Percentiles rank a stretch among this genome's conserved stretches.
These are phyloP conservation scores for Coemansia sp. DNA, from an alignment of 192 early-diverging fungal genomes.

Conservation along the genomic window DNA sequence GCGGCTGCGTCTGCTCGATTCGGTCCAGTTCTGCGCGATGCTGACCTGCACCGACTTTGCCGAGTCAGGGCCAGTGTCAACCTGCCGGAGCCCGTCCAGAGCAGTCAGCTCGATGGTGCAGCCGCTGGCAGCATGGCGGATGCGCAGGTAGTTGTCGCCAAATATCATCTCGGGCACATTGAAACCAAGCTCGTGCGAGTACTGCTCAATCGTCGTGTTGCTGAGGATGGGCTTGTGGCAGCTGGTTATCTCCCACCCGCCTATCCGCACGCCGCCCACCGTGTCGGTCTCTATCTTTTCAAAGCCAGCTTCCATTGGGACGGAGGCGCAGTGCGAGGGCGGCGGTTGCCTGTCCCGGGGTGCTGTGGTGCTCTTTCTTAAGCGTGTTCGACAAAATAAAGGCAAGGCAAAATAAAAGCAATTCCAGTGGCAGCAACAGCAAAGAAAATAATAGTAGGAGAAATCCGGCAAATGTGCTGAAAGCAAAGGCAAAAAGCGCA, in stretches of 20 bases:
- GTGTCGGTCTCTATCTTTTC: slow-evolving; percentile 43
- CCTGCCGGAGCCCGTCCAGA: slow-evolving; percentile 70
- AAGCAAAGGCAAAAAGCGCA: too few relatives aligned
- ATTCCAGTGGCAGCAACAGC: too few relatives aligned
- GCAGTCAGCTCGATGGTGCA: slow-evolving; percentile 64
- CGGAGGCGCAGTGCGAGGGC: too few relatives aligned
- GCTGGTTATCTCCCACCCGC: slow-evolving; percentile 61
- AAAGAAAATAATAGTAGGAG: too few relatives aligned
- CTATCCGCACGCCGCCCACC: slow-evolving; percentile 43
- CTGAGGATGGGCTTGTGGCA: slow-evolving; percentile 63
- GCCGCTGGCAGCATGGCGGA: slow-evolving; percentile 59
- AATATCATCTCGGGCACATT: slow-evolving; percentile 97
- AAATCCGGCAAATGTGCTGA: too few relatives aligned
- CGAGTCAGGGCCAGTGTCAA: slow-evolving; percentile 67
- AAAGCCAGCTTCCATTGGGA: slow-evolving; percentile 8
- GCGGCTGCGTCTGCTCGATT: slow-evolving; percentile 63
- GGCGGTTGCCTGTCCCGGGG: too few relatives aligned
- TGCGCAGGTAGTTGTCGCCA: slow-evolving; percentile 77
- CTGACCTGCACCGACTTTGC: slow-evolving; percentile 81
- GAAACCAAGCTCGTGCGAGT: slow-evolving; percentile 59
- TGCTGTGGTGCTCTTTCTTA: too few relatives aligned
- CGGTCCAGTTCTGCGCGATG: slow-evolving; percentile 82
- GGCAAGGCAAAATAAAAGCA: neutral
- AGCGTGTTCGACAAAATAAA: neutral
- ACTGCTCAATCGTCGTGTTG: slow-evolving; percentile 58